Evolutionary conservation across 768 basidiomycete genomes (phyloP), one percentile per base, ranked within the genome.

Genomic region (Termitomyces eurrhizus): DNA sequence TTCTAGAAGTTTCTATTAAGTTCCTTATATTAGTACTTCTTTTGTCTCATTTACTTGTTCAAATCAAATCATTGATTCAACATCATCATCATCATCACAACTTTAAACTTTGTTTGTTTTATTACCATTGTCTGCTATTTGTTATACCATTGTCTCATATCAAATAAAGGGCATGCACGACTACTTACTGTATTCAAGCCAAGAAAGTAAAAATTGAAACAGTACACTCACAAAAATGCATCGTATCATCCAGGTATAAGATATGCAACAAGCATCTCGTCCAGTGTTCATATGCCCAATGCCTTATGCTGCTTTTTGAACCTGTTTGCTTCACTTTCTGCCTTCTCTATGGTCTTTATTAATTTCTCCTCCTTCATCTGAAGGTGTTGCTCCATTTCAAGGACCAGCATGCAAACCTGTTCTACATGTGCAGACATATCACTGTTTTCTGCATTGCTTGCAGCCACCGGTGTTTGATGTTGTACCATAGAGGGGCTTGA

Each of bases 401-500:
- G 63, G n/a, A 66, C 64, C 18, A 66, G 57, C 62, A 62, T 65
- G 16, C 64, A 63, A 13, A 66, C 59, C 48, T 66, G 65, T 55
- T 68, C 67, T 18, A 64, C 56, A 41, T 60, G 67, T 33, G 58
- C 44, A 24, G 60, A 35, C 41, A 59, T 35, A 16, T 61, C 58
- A 39, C 52, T 52, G 4, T 54, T 26, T 4, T 64, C 60, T 26
- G 50, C 14, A 32, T 54, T 57, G 52, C 45, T 58, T 33, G 62
- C 45, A 51, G 55, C 33, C 26, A 49, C 64, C 37, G 66, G 32
- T 32, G 63, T 41, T 57, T 68, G 56, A 52, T 44, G 75, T 67
- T 41, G 77, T 75, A 63, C 71, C 70, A 52, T 73, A 72, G 37
- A 72, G 73, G 50, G 73, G 71, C 61, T 78, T 72, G 36, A 73